Evolutionary conservation across 208 protist species (phyloP), one percentile per base, ranked within the genome.

Genomic region (Wallacemonas sp.): DNA sequence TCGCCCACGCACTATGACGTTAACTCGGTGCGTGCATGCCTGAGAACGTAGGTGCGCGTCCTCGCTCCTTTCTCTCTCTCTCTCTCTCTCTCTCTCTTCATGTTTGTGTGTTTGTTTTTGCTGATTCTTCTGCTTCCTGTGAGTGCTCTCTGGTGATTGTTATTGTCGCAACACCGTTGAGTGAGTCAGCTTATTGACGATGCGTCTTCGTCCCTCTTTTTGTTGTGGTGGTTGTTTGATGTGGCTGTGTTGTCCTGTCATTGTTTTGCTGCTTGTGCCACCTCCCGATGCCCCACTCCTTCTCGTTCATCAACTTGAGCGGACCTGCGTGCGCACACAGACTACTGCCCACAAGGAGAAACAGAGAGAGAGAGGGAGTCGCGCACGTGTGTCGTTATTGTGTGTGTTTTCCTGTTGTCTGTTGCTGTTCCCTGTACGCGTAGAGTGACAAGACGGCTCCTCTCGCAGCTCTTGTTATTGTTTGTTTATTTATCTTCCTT

Each of bases 401-500:
- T 66, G 0, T 57, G 21, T 66, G 22, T 37, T 17, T 62, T 21
- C 8, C 22, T n/a, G 9, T 27, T 52, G 24, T 45, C 27, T 54
- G 13, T 59, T 53, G 21, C 3, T 57, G 24, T 34, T 57, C 30
- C 29, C 15, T 48, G n/a, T n/a, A n/a, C n/a, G n/a, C n/a, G n/a
- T n/a, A n/a, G n/a, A n/a, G n/a, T n/a, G n/a, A n/a, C n/a, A n/a
- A n/a, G n/a, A n/a, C n/a, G n/a, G n/a, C n/a, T n/a, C 30, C 52
- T 68, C 33, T 57, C 13, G 24, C 15, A 17, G 24, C 9, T 38
- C 22, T 34, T 57, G 24, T 57, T 57, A 8, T 57, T 57, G 4
- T 37, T 48, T 41, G 37, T 12, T 42, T 38, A 37, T 36, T 38
- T 63, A 15, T 58, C 48, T 67, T 55, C 33, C n/a, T 33, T 63